Evolutionary conservation across 129 eudicot species (phyloP), one percentile per base, ranked within the genome.

Genomic region (Flaveria robusta): DNA sequence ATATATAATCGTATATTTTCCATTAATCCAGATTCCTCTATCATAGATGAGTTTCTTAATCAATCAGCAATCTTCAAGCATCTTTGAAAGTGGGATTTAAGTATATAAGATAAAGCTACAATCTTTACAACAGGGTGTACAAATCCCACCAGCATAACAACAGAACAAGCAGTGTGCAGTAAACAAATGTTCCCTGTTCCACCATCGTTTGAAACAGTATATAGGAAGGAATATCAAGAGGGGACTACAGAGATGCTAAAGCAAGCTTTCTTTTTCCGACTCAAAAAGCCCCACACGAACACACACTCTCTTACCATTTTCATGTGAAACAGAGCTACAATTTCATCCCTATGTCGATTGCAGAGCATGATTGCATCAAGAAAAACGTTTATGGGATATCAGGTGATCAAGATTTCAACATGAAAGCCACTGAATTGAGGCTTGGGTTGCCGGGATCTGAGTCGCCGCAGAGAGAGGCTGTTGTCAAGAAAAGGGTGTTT

Each of bases 371-470:
- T 78, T 82, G 79, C 84, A 85, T 79, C 88, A 87, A 88, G 80
- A 81, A 81, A 27, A 88, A 74, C 50, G 58, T 56, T 26, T 71
- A 68, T 51, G 76, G 18, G 16, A 86, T 81, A 70, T 45, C 13
- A 18, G 37, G 13, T 15, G 39, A 81, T 67, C 62, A 75, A 55
- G 83, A 72, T 79, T 74, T 92, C 55, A 89, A 87, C 85, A 79
- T 89, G 56, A 86, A 89, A 70, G 97, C 96, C 31, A 89, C 97
- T 49, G 97, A 92, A 81, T 69, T 92, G 43, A 88, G 98, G 45
- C 87, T 92, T 4, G 96, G 98, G 11, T 83, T 92, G 70, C 98
- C 96, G 15, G 98, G 98, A 2, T 85, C 94, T 5, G 86, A 92
- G 79, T 87, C 88, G 43, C 96, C 89, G 5, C 87, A 86, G 37